Conservation (phyloP, 371 early-diverging fungal genomes). For the Cokeromyces recurvatus region DNA sequence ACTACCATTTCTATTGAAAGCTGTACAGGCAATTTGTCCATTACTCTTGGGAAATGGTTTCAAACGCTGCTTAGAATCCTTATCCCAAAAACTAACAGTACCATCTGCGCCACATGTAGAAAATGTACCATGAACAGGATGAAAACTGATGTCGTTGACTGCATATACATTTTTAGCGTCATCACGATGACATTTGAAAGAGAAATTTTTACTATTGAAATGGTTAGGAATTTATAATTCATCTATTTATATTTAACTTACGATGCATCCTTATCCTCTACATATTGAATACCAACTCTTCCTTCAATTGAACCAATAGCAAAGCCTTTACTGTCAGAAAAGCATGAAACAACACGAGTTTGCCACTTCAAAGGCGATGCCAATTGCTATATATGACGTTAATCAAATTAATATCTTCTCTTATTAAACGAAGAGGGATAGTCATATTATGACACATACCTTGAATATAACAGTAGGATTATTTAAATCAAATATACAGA, state of each 20-base stretch:
- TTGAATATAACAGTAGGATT: slow-evolving; percentile 77
- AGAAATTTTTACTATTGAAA: slow-evolving; percentile 65
- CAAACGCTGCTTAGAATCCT: slow-evolving; percentile 83
- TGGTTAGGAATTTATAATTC: not conserved
- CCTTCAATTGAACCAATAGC: slow-evolving; percentile 93
- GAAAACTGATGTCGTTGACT: slow-evolving; percentile 81
- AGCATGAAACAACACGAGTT: slow-evolving; percentile 75
- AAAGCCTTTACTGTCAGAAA: slow-evolving; percentile 75
- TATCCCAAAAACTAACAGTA: slow-evolving; percentile 91
- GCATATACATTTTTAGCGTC: slow-evolving; percentile 68
- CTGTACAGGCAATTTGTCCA: slow-evolving; percentile 70
- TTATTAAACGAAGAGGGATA: no score
- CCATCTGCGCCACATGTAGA: slow-evolving; percentile 94
- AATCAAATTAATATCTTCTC: not conserved
- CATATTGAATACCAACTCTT: slow-evolving; percentile 86
- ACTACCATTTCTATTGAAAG: slow-evolving; percentile 83
- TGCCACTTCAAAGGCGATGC: slow-evolving; percentile 86
- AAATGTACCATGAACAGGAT: slow-evolving; percentile 86
- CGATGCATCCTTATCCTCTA: slow-evolving; percentile 74
- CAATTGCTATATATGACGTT: slow-evolving; percentile 28
- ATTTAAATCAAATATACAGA: slow-evolving; percentile 71
- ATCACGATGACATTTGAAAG: slow-evolving; percentile 94
- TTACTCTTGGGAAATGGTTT: slow-evolving; percentile 60
- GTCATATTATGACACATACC: slow-evolving; percentile 14
- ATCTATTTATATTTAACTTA: slow-evolving; percentile 25